Conservation (phyloP, 2,329 filamentous ascomycete genomes). For the Paracorniculantispora psalliotae region DNA sequence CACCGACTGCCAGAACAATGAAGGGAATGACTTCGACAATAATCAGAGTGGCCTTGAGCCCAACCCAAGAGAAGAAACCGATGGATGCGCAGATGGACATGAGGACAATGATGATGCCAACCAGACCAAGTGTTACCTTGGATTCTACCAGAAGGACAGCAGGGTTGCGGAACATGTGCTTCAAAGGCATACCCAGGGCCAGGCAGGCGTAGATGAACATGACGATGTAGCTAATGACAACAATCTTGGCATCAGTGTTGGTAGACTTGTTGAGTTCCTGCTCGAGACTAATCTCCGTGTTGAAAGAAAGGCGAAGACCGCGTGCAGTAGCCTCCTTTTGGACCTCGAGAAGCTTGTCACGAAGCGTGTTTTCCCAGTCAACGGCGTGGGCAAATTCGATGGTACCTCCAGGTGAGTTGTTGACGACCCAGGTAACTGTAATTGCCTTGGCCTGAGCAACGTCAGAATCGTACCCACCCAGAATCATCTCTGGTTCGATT, state of each 20-base stretch:
- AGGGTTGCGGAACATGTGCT: constrained; percentile 75
- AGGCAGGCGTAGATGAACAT: constrained; percentile 98
- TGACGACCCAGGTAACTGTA: constrained; percentile 91
- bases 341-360: constrained; percentile 66
- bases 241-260: constrained; percentile 96
- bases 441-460: constrained; percentile 72
- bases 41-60: constrained; percentile 92
- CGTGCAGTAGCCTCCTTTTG: constrained; percentile 73
- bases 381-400: constrained; percentile 67
- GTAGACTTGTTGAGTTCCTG: constrained; percentile 96
- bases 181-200: constrained; percentile 79
- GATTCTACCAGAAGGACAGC: constrained; percentile 85
- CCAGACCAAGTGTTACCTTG: constrained; percentile 92
- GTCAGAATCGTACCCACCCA: constrained; percentile 72
- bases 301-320: constrained; percentile 87
- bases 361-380: constrained; percentile 83
- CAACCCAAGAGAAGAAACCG: constrained; percentile 85
- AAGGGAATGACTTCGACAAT: constrained; percentile 99
- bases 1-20: constrained; percentile 89
- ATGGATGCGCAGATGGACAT: constrained; percentile 97
- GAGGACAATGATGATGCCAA: constrained; percentile 89
- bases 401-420: constrained; percentile 74
- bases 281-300: constrained; percentile 89
- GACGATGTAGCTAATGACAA: constrained; percentile 93
- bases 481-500: constrained; percentile 75